Percentiles rank a stretch among this genome's conserved stretches.
Evolutionary conservation across 2,329 filamentous ascomycete genomes (phyloP).

Genomic region (Ophiostoma australiae): DNA sequence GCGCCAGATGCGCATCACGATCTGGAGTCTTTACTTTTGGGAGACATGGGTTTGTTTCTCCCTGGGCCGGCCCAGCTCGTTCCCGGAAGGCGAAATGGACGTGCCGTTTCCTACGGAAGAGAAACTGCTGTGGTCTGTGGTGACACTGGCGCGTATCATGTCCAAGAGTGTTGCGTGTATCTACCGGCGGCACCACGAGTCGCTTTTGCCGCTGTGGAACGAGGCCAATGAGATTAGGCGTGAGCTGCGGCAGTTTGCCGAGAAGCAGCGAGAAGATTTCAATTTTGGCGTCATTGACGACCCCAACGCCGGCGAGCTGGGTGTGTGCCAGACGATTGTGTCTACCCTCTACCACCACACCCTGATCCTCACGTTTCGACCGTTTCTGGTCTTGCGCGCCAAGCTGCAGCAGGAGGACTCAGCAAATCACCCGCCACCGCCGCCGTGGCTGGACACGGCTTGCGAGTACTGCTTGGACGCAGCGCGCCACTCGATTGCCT

Average conservation of each 20-base stretch:
- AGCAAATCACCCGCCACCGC: slow-evolving; percentile 21
- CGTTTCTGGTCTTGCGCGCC: slow-evolving; percentile 27
- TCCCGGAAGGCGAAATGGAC: slow-evolving; percentile 26
- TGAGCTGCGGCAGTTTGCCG: slow-evolving; percentile 26
- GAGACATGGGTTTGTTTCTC: slow-evolving; percentile 28
- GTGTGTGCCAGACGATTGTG: slow-evolving; percentile 27
- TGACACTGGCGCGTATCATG: slow-evolving; percentile 26
- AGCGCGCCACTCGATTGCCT: slow-evolving; percentile 24
- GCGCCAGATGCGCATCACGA: slow-evolving; percentile 24
- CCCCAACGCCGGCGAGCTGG: slow-evolving; percentile 21
- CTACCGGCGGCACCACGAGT: slow-evolving; percentile 26
- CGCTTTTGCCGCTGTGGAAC: slow-evolving; percentile 27
- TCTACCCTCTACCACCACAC: slow-evolving; percentile 28
- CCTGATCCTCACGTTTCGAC: slow-evolving; percentile 25
- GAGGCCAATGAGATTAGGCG: slow-evolving; percentile 26
- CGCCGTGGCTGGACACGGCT: slow-evolving; percentile 26
- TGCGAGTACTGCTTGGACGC: slow-evolving; percentile 27
- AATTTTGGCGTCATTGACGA: slow-evolving; percentile 24
- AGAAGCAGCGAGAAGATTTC: slow-evolving; percentile 22
- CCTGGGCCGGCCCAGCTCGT: slow-evolving; percentile 26
- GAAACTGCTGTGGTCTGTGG: slow-evolving; percentile 24
- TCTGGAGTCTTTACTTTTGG: slow-evolving; percentile 27
- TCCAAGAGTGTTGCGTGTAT: slow-evolving; percentile 25
- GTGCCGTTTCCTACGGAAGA: slow-evolving; percentile 26
- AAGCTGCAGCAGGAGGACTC: slow-evolving; percentile 24